Evolutionary conservation across 1,284 basidiomycete genomes (phyloP).

Genomic region (Dichomitus squalens): DNA sequence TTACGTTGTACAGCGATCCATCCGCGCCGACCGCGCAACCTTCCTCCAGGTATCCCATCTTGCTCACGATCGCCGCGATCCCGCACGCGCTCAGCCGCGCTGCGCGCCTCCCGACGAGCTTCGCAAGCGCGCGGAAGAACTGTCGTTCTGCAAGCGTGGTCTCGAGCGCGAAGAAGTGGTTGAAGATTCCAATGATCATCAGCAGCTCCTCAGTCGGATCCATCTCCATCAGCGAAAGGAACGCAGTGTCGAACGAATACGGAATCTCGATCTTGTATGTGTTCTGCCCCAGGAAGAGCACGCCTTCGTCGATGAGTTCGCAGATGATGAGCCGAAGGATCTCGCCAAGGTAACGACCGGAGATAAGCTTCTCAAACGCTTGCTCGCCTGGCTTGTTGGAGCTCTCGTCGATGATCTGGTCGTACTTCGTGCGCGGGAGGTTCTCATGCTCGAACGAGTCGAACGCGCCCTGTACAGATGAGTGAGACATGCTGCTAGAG

Average conservation of each 20-base stretch:
- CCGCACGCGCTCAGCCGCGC: slow-evolving; percentile 90
- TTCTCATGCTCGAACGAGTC: slow-evolving; percentile 96
- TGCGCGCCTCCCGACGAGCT: slow-evolving; percentile 87
- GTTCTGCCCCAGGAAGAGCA: slow-evolving; percentile 96
- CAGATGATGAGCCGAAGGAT: slow-evolving; percentile 92
- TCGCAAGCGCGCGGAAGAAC: slow-evolving; percentile 92
- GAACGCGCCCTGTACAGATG: slow-evolving; percentile 79
- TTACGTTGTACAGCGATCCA: slow-evolving; percentile 89
- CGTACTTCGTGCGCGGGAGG: slow-evolving; percentile 93
- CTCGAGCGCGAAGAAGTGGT: slow-evolving; percentile 93
- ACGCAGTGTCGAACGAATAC: slow-evolving; percentile 95
- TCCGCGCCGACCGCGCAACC: slow-evolving; percentile 91
- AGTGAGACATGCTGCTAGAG: not conserved
- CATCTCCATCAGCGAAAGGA: slow-evolving; percentile 96
- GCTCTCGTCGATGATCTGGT: slow-evolving; percentile 87
- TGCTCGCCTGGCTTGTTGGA: slow-evolving; percentile 98
- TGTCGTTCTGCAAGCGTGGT: slow-evolving; percentile 93
- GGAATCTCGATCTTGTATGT: slow-evolving; percentile 96
- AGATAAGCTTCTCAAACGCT: slow-evolving; percentile 97
- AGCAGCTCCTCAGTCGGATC: slow-evolving; percentile 98
- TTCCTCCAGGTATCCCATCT: slow-evolving; percentile 89
- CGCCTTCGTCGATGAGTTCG: slow-evolving; percentile 96
- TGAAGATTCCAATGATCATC: slow-evolving; percentile 95
- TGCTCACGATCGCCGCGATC: slow-evolving; percentile 92
- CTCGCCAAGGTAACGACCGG: slow-evolving; percentile 96